A percentile compares a stretch with the other conserved stretches of the same genome.
phyloP scores from a whole-genome alignment of 2,329 filamentous ascomycete genomes.

The Fusarium citri region DNA sequence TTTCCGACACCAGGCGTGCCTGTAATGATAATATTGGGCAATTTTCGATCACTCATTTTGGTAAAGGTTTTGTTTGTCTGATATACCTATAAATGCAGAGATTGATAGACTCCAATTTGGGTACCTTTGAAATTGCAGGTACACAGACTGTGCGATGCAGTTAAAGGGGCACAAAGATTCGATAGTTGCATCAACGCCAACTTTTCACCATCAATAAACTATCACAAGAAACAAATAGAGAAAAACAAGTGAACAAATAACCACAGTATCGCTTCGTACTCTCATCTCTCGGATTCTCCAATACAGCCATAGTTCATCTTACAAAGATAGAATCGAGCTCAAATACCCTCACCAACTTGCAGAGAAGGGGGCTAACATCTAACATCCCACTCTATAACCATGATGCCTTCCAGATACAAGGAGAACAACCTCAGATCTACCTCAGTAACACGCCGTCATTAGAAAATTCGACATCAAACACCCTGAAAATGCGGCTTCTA shows the following conservation, averaged over 20 bases:
- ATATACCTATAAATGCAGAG: constrained; percentile 35
- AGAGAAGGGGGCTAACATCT: constrained; percentile 24
- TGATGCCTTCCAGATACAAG: constrained; percentile 42
- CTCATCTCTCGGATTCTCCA: constrained; percentile 37
- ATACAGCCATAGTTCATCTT: constrained; percentile 45
- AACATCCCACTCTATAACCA: constrained; percentile 40
- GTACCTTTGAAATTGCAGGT: constrained; percentile 18
- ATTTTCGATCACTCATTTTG: constrained; percentile 56
- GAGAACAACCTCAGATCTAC: constrained; percentile 40
- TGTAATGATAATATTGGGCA: constrained; percentile 93
- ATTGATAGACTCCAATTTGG: constrained; percentile 31
- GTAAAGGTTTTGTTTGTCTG: not conserved
- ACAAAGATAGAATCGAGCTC: constrained; percentile 38
- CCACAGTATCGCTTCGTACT: constrained; percentile 38
- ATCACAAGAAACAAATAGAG: constrained; percentile 2
- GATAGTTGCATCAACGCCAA: constrained; percentile 19
- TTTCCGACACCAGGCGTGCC: constrained; percentile 97
- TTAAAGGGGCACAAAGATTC: constrained; percentile 32
- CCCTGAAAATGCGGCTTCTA: constrained; percentile 47
- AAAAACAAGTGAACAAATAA: constrained; percentile 30
- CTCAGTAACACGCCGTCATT: constrained; percentile 41
- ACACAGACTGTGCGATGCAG: constrained; percentile 24
- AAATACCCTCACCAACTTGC: constrained; percentile 32
- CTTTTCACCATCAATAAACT: not conserved
- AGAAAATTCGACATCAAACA: constrained; percentile 47